Conservation (phyloP, 352 stramenopile species). For the Phytophthora cryptogea region DNA sequence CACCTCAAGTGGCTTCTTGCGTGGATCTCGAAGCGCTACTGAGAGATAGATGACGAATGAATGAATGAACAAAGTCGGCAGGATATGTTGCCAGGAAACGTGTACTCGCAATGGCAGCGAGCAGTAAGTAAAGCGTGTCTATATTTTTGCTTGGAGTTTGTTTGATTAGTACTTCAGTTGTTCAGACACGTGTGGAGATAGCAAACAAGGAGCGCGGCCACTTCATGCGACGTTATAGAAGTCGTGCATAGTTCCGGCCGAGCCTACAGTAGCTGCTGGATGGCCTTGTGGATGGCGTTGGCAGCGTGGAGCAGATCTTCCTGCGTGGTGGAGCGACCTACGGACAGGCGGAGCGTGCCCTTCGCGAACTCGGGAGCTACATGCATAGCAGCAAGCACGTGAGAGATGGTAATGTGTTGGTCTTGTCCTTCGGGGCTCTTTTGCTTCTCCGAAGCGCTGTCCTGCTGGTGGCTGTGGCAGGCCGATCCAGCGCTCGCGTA, state of each 20-base stretch:
- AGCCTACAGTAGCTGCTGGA: conserved; percentile 41
- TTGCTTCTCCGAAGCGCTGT: conserved; percentile 24
- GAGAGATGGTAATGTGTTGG: conserved; percentile 71
- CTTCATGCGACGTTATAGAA: conserved; percentile 21
- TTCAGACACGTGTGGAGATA: conserved; percentile 8
- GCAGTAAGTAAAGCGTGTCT: conserved; percentile 33
- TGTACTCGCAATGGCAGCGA: conserved; percentile 14
- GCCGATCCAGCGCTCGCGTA: conserved; percentile 93
- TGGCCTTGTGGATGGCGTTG: conserved; percentile 75
- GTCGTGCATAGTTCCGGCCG: neutral
- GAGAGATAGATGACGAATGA: conserved; percentile 17
- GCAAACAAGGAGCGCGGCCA: conserved; percentile 1
- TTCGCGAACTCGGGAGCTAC: conserved; percentile 87
- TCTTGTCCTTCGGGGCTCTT: conserved; percentile 23
- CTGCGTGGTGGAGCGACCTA: conserved; percentile 90
- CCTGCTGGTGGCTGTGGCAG: conserved; percentile 87
- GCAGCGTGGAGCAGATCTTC: conserved; percentile 88
- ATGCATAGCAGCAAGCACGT: conserved; percentile 94
- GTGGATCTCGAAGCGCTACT: conserved; percentile 91
- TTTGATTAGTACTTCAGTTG: conserved; percentile 16
- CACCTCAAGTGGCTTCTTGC: conserved; percentile 93
- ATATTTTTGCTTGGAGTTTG: conserved; percentile 21
- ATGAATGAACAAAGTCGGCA: conserved; percentile 31
- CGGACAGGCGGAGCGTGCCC: conserved; percentile 94
- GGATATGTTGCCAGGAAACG: conserved; percentile 25